Evolutionary conservation across 1,139 yeast species (phyloP).

Genomic region (Taphrina populina): DNA sequence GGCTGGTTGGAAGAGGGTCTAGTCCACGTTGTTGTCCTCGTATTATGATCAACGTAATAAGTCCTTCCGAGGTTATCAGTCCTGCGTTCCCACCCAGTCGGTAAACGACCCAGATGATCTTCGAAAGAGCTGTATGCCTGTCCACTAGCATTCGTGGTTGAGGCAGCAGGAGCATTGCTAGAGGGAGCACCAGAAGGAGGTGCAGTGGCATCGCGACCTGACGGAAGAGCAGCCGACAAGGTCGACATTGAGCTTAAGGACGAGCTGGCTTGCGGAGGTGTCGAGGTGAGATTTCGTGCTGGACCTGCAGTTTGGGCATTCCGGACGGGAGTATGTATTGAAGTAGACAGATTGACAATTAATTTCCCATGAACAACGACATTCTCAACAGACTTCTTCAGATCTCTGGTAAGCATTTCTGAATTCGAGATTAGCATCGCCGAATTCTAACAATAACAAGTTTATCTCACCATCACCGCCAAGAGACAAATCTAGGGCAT

Average conservation of each 20-base stretch:
- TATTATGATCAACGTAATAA: slow-evolving; percentile 95
- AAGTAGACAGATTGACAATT: slow-evolving; percentile 55
- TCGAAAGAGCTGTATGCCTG: slow-evolving; percentile 88
- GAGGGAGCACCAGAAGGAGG: slow-evolving; percentile 35
- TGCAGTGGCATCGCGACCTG: slow-evolving; percentile 32
- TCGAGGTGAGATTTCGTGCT: slow-evolving; percentile 36
- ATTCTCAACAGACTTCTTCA: slow-evolving; percentile 87
- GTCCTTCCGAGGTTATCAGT: slow-evolving; percentile 97
- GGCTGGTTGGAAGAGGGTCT: slow-evolving; percentile 69
- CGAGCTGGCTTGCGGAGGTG: slow-evolving; percentile 40
- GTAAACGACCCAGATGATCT: slow-evolving; percentile 92
- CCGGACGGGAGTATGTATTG: slow-evolving; percentile 51
- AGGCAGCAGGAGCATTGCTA: slow-evolving; percentile 41
- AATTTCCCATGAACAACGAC: slow-evolving; percentile 89
- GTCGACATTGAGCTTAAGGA: slow-evolving; percentile 33
- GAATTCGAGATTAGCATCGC: slow-evolving; percentile 38
- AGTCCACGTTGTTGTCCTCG: slow-evolving; percentile 97
- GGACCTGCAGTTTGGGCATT: slow-evolving; percentile 33
- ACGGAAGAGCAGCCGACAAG: slow-evolving; percentile 36
- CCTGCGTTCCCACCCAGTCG: slow-evolving; percentile 98
- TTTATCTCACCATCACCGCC: slow-evolving; percentile 46
- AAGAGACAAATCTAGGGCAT: slow-evolving; percentile 71
- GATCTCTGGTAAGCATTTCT: slow-evolving; percentile 88
- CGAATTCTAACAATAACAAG: background rate
- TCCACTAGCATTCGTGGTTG: slow-evolving; percentile 40